Evolutionary conservation across 768 basidiomycete species (phyloP).

Genomic region (Leucosporidium yakuticum): DNA sequence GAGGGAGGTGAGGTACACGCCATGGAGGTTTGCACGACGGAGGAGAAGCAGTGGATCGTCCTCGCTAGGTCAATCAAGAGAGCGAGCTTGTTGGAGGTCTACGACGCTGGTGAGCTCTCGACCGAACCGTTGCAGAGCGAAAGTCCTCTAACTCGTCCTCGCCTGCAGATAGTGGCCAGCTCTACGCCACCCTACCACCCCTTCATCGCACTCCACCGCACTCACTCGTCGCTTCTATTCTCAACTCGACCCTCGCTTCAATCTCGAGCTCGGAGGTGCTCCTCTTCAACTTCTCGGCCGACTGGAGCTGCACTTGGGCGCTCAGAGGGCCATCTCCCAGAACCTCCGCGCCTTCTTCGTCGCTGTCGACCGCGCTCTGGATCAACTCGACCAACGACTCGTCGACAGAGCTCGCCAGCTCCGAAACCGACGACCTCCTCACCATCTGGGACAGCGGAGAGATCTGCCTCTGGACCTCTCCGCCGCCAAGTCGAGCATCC

Average conservation of each 20-base stretch:
- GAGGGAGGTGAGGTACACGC: neutral
- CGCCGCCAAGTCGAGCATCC: neutral
- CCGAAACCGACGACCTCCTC: neutral
- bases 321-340: neutral
- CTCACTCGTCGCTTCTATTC: neutral
- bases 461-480: neutral
- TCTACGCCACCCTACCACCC: neutral
- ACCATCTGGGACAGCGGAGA: neutral
- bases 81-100: neutral
- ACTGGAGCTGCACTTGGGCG: conserved; percentile 1
- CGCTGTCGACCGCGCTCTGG: neutral
- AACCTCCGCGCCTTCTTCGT: neutral
- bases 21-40: neutral
- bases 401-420: too few relatives aligned
- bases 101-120: neutral
- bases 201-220: neutral
- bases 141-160: neutral
- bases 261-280: neutral
- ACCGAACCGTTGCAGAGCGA: neutral
- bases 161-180: neutral
- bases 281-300: neutral
- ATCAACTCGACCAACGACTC: neutral
- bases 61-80: neutral
- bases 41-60: neutral
- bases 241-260: neutral